These are phyloP conservation scores for Phytomonas serpens DNA, from an alignment of 208 protist genomes.

Conservation along the genomic window DNA sequence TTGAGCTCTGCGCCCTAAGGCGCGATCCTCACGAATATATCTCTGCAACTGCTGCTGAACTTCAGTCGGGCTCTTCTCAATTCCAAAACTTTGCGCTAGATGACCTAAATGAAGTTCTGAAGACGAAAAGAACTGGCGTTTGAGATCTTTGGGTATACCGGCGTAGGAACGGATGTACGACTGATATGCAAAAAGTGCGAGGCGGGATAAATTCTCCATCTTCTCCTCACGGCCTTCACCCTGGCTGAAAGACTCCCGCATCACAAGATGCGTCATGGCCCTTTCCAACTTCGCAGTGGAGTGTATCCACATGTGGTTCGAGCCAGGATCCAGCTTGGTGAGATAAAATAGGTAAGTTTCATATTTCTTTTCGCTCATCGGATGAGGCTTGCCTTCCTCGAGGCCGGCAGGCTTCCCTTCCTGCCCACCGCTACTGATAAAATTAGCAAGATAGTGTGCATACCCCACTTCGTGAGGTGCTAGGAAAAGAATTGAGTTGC, in stretches of 20 bases:
- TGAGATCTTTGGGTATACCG: constrained; percentile 49
- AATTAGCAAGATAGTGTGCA: constrained; percentile 75
- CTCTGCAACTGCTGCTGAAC: constrained; percentile 50
- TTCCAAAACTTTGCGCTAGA: constrained; percentile 90
- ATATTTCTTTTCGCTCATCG: constrained; percentile 73
- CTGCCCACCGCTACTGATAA: constrained; percentile 53
- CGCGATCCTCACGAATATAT: constrained; percentile 59
- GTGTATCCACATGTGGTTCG: constrained; percentile 93
- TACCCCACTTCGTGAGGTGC: constrained; percentile 87
- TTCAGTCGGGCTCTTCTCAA: constrained; percentile 80
- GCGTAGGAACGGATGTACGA: constrained; percentile 97
- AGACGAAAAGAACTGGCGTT: constrained; percentile 43
- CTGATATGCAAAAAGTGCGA: constrained; percentile 96
- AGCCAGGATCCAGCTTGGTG: constrained; percentile 95
- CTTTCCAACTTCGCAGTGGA: constrained; percentile 81
- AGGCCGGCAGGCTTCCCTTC: constrained; percentile 7
- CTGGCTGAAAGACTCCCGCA: constrained; percentile 26
- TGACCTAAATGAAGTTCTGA: constrained; percentile 93
- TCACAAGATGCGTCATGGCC: constrained; percentile 86
- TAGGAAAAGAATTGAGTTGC: constrained; percentile 92
- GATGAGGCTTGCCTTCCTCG: constrained; percentile 37
- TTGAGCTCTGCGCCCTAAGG: constrained; percentile 49
- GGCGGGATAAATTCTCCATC: constrained; percentile 93
- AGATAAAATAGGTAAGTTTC: constrained; percentile 83
- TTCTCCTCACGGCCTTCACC: constrained; percentile 8